Conservation (phyloP, 441 rosid genomes). For the Gossypium trilobum region DNA sequence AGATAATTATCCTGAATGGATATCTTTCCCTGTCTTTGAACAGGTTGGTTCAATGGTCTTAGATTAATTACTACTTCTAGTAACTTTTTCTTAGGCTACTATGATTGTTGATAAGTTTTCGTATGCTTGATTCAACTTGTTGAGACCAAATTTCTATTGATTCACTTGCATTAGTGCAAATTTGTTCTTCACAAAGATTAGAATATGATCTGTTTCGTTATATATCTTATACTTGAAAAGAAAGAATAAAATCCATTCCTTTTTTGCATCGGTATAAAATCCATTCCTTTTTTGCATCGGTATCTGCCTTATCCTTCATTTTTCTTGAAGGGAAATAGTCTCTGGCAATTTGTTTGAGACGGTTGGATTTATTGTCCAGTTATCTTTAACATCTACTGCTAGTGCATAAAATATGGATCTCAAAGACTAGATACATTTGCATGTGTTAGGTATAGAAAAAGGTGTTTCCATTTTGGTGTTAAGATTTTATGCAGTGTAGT, state of each 20-base stretch:
- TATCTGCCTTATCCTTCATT: neutral
- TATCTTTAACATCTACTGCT: neutral
- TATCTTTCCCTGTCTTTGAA: slow-evolving; percentile 88
- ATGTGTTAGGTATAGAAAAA: neutral
- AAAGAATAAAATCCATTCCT: neutral
- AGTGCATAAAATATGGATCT: neutral
- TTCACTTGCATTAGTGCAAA: neutral
- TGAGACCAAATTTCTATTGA: neutral
- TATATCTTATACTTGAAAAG: neutral
- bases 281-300: neutral
- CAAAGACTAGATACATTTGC: neutral
- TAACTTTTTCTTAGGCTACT: neutral
- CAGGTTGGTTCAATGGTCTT: slow-evolving; percentile 42
- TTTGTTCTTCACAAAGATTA: neutral
- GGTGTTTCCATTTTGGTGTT: neutral
- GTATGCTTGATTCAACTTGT: neutral
- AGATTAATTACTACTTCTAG: neutral
- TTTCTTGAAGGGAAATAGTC: neutral
- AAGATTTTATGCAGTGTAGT: neutral
- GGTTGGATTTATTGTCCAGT: neutral
- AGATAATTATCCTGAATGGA: slow-evolving; percentile 90
- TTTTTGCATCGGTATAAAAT: neutral
- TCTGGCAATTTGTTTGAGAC: neutral
- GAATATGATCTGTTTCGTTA: neutral
- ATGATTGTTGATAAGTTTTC: neutral